Evolutionary conservation across 2,329 filamentous ascomycete genomes (phyloP), one percentile per base, ranked within the genome.

Genomic region (Fusarium metavorans): DNA sequence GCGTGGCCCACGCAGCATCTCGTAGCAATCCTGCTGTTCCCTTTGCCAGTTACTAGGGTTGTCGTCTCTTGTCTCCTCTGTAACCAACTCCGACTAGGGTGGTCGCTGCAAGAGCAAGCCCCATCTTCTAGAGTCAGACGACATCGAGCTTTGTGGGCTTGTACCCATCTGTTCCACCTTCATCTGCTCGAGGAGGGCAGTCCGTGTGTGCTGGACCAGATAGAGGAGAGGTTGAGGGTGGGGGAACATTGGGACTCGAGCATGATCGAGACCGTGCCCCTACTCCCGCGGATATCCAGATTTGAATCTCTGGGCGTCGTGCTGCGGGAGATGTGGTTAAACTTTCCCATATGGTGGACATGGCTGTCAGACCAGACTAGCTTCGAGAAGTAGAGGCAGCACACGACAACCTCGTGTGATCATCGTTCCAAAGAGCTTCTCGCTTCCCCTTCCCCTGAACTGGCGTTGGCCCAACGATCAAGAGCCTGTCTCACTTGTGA

Each of bases 361-460:
- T 48, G 62, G 41, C 34, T 58, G 52, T 70, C 48, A 63, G 65
- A 64, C 61, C 62, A 58, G 32, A 6, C 57, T 27, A 20, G 39
- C 30, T n/a, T 58, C 23, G 25, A 20, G 32, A 16, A 43, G 16
- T 5, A 41, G 65, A 23, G 14, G 66, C 72, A 73, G 72, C 72
- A 74, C 72, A 74, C 69, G 72, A 74, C 69, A 75, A 70, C 11
- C 50, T 34, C 61, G 39, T 59, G 18, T 25, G 72, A 63, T 74
- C 62, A 62, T 20, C 35, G 54, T 65, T 70, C 61, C 58, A 70
- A 52, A 54, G 45, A 41, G 48, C 56, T 66, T 70, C 65, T 66
- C 68, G 23, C 39, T 41, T 67, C 64, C 57, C 57, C 56, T 67
- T 72, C 72, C 72, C 72, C 72, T 75, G 72, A 59, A 70, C 75